Conservation (phyloP, 1,139 yeast genomes). For the Geotrichum restrictum region DNA sequence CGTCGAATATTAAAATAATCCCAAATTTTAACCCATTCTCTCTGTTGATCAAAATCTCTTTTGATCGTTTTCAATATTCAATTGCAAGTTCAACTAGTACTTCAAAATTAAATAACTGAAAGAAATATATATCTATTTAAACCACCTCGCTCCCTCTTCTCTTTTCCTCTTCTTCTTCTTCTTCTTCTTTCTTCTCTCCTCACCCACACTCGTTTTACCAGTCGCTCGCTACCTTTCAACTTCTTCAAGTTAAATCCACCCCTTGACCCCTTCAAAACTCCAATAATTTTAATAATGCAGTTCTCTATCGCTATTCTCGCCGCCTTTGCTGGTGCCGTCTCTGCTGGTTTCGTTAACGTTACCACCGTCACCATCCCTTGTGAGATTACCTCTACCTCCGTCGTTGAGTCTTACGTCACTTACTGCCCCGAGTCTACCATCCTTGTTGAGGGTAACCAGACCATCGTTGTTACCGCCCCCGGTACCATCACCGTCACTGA, state of each 20-base stretch:
- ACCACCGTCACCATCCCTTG: slow-evolving; percentile 31
- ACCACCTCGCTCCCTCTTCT: slow-evolving; percentile 1
- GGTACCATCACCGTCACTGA: slow-evolving; percentile 45
- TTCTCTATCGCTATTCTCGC: slow-evolving; percentile 27
- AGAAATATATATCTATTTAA: not conserved
- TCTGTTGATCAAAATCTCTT: too few relatives aligned
- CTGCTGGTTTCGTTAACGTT: slow-evolving; percentile 32
- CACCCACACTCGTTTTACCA: slow-evolving; percentile 18
- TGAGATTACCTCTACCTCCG: slow-evolving; percentile 33
- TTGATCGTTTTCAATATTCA: too few relatives aligned
- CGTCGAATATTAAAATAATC: too few relatives aligned
- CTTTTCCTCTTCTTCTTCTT: slow-evolving; percentile 16
- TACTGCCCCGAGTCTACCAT: slow-evolving; percentile 46
- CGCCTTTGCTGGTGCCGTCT: slow-evolving; percentile 29
- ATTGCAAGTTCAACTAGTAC: too few relatives aligned
- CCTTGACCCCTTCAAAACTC: not conserved
- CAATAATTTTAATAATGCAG: slow-evolving; percentile 36
- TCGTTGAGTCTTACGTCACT: slow-evolving; percentile 41
- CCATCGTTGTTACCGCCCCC: slow-evolving; percentile 43
- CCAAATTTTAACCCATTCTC: too few relatives aligned
- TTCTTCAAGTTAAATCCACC: not conserved
- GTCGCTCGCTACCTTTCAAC: slow-evolving; percentile 9
- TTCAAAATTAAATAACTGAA: too few relatives aligned
- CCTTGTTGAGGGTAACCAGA: slow-evolving; percentile 39
- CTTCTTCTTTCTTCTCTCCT: slow-evolving; percentile 32